Conservation (phyloP, 495 filamentous ascomycete species). For the Symbiotaphrina buchneri region DNA sequence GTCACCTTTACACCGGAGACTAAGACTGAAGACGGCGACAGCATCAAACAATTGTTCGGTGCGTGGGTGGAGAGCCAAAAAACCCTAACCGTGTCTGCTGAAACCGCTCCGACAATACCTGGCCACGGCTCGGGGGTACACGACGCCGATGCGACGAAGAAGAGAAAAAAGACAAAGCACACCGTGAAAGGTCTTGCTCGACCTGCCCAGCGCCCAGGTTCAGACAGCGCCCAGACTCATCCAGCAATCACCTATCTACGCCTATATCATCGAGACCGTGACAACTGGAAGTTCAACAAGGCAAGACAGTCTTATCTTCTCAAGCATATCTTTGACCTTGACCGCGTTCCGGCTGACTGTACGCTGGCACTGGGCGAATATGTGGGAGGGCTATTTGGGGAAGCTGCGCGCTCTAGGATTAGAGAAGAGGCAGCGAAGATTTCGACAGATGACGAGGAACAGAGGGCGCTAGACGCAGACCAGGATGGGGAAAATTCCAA, state of each 20-base stretch:
- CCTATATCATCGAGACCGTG: conserved; percentile 39
- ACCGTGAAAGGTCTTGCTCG: conserved; percentile 7
- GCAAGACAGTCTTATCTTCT: conserved; percentile 60
- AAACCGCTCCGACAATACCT: conserved; percentile 8
- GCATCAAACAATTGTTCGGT: conserved; percentile 20
- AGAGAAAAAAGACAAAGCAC: conserved; percentile 10
- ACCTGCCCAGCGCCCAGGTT: conserved; percentile 3
- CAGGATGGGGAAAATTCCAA: neutral
- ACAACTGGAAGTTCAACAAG: conserved; percentile 85
- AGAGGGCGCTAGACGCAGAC: neutral
- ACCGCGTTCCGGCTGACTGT: conserved; percentile 39
- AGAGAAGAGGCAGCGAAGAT: conserved; percentile 35
- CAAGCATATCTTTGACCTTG: conserved; percentile 52
- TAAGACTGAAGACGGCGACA: conserved; percentile 34
- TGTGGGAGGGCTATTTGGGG: conserved; percentile 46
- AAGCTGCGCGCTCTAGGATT: conserved; percentile 31
- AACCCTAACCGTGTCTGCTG: conserved; percentile 8
- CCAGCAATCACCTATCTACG: conserved; percentile 52
- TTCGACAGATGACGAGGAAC: conserved; percentile 16
- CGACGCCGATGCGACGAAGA: conserved; percentile 2
- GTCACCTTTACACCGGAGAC: conserved; percentile 57
- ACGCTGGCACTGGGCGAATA: conserved; percentile 43
- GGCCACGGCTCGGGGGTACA: neutral
- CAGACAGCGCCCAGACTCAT: conserved; percentile 15
- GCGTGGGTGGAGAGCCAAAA: conserved; percentile 19